These are phyloP conservation scores for Botrytis deweyae DNA, from an alignment of 2,329 filamentous ascomycete species.

Conservation along the genomic window DNA sequence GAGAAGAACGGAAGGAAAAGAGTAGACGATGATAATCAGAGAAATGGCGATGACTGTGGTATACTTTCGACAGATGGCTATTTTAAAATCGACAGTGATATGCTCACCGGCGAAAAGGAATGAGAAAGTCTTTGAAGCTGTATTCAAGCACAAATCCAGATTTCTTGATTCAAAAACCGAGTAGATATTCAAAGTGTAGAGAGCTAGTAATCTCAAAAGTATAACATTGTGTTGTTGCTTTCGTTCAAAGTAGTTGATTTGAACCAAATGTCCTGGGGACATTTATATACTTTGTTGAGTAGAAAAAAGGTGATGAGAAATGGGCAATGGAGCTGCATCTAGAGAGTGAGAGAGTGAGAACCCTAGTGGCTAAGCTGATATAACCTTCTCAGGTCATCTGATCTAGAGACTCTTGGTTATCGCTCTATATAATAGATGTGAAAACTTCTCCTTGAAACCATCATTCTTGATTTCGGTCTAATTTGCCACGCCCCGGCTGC, in stretches of 20 bases:
- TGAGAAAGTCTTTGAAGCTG: too few relatives aligned
- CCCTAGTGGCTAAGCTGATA: accelerated
- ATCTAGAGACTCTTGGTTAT: background rate
- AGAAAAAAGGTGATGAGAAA: background rate
- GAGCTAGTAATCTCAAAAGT: too few relatives aligned
- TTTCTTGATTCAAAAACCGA: accelerated
- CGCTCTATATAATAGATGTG: background rate
- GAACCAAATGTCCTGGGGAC: too few relatives aligned
- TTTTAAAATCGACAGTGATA: too few relatives aligned
- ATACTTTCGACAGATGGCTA: too few relatives aligned
- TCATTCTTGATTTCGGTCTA: background rate
- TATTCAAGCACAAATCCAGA: accelerated
- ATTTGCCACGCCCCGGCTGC: background rate
- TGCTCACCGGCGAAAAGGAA: accelerated
- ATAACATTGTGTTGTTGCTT: too few relatives aligned
- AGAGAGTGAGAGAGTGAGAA: background rate
- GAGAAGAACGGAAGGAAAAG: accelerated
- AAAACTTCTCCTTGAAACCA: background rate
- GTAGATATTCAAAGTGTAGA: too few relatives aligned
- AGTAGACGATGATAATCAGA: too few relatives aligned
- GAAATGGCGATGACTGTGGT: too few relatives aligned
- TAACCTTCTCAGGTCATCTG: background rate
- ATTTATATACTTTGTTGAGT: background rate
- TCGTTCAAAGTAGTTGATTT: too few relatives aligned
- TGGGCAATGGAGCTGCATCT: background rate